Evolutionary conservation across 208 protist species (phyloP).

Genomic region (Entamoeba histolytica): DNA sequence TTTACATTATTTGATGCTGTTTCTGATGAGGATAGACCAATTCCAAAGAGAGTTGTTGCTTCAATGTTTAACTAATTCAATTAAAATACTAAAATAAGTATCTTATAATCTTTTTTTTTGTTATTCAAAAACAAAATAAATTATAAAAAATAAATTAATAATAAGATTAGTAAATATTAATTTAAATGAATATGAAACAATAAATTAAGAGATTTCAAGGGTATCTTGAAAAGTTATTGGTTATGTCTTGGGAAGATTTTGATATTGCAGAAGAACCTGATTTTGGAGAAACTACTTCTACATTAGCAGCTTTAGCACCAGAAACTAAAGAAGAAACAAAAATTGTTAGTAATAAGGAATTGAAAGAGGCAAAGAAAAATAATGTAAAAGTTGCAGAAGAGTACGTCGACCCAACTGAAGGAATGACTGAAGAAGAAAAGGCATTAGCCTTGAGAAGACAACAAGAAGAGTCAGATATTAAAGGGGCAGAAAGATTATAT

Average conservation of each 20-base stretch:
- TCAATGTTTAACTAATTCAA: background rate
- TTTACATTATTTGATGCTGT: slow-evolving; percentile 37
- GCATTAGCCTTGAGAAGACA: background rate
- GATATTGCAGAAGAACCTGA: background rate
- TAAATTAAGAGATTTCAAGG: too few relatives aligned
- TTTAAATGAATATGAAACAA: too few relatives aligned
- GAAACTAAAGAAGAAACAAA: background rate
- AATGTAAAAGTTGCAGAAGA: background rate
- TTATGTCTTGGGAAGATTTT: background rate
- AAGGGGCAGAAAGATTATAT: background rate
- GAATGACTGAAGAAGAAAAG: background rate
- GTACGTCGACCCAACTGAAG: background rate
- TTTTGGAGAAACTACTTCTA: background rate
- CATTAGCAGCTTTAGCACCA: background rate
- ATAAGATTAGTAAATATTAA: too few relatives aligned
- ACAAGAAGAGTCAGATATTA: background rate
- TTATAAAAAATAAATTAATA: too few relatives aligned
- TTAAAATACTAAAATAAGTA: too few relatives aligned
- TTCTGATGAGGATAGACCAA: slow-evolving; percentile 32
- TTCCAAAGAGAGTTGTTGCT: background rate
- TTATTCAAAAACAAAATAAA: too few relatives aligned
- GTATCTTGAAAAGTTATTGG: too few relatives aligned
- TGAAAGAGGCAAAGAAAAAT: background rate
- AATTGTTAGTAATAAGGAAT: background rate
- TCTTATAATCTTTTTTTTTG: too few relatives aligned